These are phyloP conservation scores for Carpinus viminea DNA, from an alignment of 306 rosid species.

Conservation along the genomic window DNA sequence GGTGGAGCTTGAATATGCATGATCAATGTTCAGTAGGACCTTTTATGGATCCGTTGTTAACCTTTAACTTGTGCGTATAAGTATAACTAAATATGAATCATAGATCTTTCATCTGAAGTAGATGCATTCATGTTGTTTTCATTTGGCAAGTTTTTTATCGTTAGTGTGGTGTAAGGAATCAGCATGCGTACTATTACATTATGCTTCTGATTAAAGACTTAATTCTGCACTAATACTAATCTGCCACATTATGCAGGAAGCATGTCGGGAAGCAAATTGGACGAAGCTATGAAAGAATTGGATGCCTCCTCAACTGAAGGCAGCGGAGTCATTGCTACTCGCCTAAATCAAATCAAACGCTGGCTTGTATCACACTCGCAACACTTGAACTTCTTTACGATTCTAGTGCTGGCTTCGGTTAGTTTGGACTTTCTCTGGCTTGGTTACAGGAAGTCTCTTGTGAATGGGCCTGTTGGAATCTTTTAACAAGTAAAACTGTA, in stretches of 20 bases:
- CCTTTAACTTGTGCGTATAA: neutral
- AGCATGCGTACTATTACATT: neutral
- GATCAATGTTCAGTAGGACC: neutral
- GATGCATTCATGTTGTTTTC: neutral
- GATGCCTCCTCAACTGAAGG: constrained; percentile 54
- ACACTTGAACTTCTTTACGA: constrained; percentile 77
- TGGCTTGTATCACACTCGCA: constrained; percentile 84
- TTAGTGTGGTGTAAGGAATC: neutral
- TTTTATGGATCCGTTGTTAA: neutral
- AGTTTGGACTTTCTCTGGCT: constrained; percentile 42
- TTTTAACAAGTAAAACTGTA: neutral
- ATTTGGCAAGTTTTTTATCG: neutral
- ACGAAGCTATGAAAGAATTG: constrained; percentile 65
- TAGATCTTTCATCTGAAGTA: neutral
- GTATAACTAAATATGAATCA: neutral
- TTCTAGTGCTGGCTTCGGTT: constrained; percentile 96
- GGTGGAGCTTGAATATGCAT: neutral
- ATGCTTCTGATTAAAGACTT: neutral
- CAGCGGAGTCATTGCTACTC: constrained; percentile 51
- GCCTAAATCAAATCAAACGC: constrained; percentile 55
- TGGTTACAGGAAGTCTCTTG: constrained; percentile 19
- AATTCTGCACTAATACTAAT: constrained; percentile 6
- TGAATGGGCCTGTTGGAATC: constrained; percentile 10
- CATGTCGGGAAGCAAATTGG: constrained; percentile 61
- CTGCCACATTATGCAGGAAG: constrained; percentile 53